A percentile compares a stretch with the other conserved stretches of the same genome.
Evolutionary conservation across 768 basidiomycete species (phyloP).

Genomic region (Termitomyces sp.): DNA sequence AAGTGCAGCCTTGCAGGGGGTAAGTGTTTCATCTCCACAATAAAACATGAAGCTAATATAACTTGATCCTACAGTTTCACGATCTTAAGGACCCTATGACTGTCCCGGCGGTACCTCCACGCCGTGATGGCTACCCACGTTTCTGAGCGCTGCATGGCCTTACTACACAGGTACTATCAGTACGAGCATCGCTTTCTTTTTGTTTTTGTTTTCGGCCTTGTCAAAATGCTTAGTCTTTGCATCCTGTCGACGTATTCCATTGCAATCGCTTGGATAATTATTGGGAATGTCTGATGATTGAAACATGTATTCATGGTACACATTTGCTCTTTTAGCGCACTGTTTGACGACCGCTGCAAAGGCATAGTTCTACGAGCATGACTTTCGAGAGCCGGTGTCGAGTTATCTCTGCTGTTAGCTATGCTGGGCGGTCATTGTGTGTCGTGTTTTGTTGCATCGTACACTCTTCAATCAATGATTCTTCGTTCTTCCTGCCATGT

Average conservation of each 20-base stretch:
- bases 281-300: not conserved
- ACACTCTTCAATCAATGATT: too few relatives aligned
- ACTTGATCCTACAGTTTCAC: constrained; percentile 47
- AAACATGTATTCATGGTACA: constrained; percentile 9
- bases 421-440: too few relatives aligned
- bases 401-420: too few relatives aligned
- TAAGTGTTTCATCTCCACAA: constrained; percentile 28
- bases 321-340: not conserved
- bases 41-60: constrained; percentile 1
- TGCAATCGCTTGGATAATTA: not conserved
- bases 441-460: too few relatives aligned
- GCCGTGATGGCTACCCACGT: constrained; percentile 93
- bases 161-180: constrained; percentile 91
- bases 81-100: constrained; percentile 67
- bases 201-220: constrained; percentile 70
- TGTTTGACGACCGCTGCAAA: not conserved
- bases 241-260: too few relatives aligned
- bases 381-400: not conserved
- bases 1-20: constrained; percentile 66
- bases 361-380: too few relatives aligned
- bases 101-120: constrained; percentile 85
- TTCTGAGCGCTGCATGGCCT: constrained; percentile 94
- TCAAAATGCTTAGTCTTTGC: constrained; percentile 29
- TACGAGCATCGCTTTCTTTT: constrained; percentile 71
- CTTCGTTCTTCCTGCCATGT: too few relatives aligned